Conservation (phyloP, 257 asterid species). For the Nicotiana obtusifolia region DNA sequence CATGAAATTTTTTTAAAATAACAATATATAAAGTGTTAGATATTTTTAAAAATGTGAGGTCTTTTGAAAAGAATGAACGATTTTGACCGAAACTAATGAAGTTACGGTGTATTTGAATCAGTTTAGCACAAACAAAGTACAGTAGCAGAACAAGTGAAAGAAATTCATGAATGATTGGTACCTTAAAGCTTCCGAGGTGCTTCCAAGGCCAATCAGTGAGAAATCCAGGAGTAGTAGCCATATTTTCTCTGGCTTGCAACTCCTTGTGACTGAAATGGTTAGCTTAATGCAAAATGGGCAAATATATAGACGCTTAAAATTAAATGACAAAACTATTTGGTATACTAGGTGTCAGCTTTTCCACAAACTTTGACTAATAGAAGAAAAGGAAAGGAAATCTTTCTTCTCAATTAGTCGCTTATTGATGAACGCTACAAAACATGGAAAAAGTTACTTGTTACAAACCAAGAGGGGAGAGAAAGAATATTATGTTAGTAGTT, state of each 20-base stretch:
- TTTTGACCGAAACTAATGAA: too few relatives aligned
- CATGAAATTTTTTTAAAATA: too few relatives aligned
- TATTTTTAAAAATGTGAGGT: too few relatives aligned
- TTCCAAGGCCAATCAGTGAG: slow-evolving; percentile 39
- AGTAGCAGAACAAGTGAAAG: neutral
- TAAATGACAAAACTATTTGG: neutral
- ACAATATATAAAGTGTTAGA: too few relatives aligned
- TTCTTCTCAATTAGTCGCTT: neutral
- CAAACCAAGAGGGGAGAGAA: too few relatives aligned
- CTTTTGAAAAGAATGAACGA: too few relatives aligned
- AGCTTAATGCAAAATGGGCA: neutral
- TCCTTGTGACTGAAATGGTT: neutral
- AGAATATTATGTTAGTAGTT: too few relatives aligned
- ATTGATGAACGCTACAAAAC: too few relatives aligned
- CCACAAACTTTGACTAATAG: neutral
- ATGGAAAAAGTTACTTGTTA: too few relatives aligned
- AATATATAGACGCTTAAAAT: neutral
- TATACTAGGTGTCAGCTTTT: neutral
- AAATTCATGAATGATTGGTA: neutral
- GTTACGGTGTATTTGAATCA: too few relatives aligned
- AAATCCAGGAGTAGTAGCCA: slow-evolving; percentile 30
- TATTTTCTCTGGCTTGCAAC: neutral
- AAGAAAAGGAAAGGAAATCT: neutral
- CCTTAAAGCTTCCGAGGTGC: slow-evolving; percentile 28
- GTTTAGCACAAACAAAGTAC: too few relatives aligned